Evolutionary conservation across 2,329 filamentous ascomycete species (phyloP).

Genomic region (Arthroderma sp.): DNA sequence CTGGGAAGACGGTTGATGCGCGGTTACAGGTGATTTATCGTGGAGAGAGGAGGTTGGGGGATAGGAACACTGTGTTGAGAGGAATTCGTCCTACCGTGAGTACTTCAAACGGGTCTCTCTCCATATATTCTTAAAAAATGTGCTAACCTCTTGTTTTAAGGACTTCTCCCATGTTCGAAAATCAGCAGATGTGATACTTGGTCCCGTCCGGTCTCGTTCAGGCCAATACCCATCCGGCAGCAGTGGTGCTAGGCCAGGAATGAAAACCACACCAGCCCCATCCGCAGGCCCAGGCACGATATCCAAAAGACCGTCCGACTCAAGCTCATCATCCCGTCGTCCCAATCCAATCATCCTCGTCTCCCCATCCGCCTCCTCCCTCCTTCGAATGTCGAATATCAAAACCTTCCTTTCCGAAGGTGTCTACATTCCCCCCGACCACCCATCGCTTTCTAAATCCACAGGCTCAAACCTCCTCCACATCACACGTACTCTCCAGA

Average conservation of each 20-base stretch:
- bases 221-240: conserved; percentile 22
- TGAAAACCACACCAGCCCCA: conserved; percentile 19
- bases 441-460: conserved; percentile 45
- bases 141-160: conserved; percentile 35
- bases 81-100: conserved; percentile 78
- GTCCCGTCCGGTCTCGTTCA: conserved; percentile 32
- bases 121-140: conserved; percentile 2
- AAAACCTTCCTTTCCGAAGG: conserved; percentile 85
- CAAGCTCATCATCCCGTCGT: conserved; percentile 37
- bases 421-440: conserved; percentile 63
- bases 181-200: conserved; percentile 63
- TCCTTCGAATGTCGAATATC: conserved; percentile 90
- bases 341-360: conserved; percentile 87
- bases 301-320: conserved; percentile 30
- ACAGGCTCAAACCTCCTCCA: conserved; percentile 69
- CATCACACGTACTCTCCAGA: conserved; percentile 62
- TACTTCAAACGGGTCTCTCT: conserved; percentile 1
- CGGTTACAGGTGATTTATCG: conserved; percentile 78
- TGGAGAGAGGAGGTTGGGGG: conserved; percentile 79
- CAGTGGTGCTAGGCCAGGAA: conserved; percentile 18
- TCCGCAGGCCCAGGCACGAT: conserved; percentile 26
- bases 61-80: conserved; percentile 75
- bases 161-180: conserved; percentile 93
- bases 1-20: conserved; percentile 63
- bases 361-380: conserved; percentile 85